Evolutionary conservation across 2,329 filamentous ascomycete species (phyloP).

Genomic region (Emergomyces africanus): DNA sequence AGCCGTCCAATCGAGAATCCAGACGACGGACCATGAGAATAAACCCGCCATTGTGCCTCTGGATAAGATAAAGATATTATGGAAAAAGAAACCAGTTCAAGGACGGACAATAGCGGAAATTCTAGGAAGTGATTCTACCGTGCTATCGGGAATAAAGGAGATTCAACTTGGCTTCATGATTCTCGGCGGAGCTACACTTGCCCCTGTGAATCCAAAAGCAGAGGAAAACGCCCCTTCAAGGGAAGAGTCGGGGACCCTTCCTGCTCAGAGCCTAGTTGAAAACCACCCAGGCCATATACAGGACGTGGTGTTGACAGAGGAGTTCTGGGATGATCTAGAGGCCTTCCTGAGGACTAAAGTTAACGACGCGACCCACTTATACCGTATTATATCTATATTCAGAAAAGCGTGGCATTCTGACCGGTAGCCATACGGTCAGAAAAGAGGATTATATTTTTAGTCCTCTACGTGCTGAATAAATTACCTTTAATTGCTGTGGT

Average conservation of each 20-base stretch:
- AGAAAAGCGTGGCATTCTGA: slow-evolving; percentile 51
- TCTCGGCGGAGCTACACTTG: slow-evolving; percentile 53
- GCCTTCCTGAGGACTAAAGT: slow-evolving; percentile 69
- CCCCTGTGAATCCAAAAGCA: slow-evolving; percentile 12
- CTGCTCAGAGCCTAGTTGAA: slow-evolving; percentile 21
- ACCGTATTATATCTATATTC: slow-evolving; percentile 54
- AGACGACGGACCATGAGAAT: slow-evolving; percentile 35
- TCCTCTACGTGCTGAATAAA: neutral
- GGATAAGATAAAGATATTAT: slow-evolving; percentile 76
- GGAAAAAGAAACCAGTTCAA: slow-evolving; percentile 72
- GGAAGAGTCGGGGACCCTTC: slow-evolving; percentile 21
- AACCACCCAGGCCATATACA: neutral
- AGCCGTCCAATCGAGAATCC: slow-evolving; percentile 49
- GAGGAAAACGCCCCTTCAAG: slow-evolving; percentile 3
- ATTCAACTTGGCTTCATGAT: slow-evolving; percentile 84
- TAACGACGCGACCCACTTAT: slow-evolving; percentile 54
- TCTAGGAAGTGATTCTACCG: slow-evolving; percentile 41
- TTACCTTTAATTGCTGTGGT: neutral
- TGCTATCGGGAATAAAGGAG: slow-evolving; percentile 26
- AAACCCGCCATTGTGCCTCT: slow-evolving; percentile 22
- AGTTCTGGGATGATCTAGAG: slow-evolving; percentile 78
- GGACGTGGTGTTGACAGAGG: slow-evolving; percentile 52
- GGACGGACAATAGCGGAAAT: slow-evolving; percentile 72
- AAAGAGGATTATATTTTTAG: too few relatives aligned
- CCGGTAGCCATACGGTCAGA: slow-evolving; percentile 2